Base-by-base conservation (phyloP, 768 basidiomycete species). In the Tylopilus intermedius region DNA sequence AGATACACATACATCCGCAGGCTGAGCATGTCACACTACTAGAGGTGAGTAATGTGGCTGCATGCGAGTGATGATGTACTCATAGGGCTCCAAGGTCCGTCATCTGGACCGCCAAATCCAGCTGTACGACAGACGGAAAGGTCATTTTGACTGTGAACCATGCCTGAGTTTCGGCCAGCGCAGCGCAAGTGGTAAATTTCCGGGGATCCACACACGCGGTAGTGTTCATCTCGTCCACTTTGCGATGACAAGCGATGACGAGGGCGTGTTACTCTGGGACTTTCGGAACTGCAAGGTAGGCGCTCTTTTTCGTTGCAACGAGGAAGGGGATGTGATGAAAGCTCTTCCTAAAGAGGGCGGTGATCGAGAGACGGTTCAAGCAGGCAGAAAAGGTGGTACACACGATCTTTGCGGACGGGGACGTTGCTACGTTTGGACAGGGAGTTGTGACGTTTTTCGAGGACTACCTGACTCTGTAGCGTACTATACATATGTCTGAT, bases 41-140 rank as follows among this genome's bases (percentile, higher is more conserved):
- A 22, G 79, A 82, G 72, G 79, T 75, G 57, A 62, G 76, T 63
- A 50, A 55, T 58, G 53, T 58, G 55, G 47, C 44, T 50, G 41
- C 47, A 45, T 56, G 54, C 33, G 38, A 41, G 32, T 39, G 55
- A 44, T 49, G 54, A 48, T 37, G 11, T 29, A 51, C 53, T 60
- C 46, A 62, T 50, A 40, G 37, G 38, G 41, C 44, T 52, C 46
- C 48, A 59, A 81, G 80, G 69, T 81, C 50, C 71, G 74, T 54
- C 75, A 77, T 62, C 68, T 77, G 49, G 76, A 79, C 56, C 65
- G 67, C 43, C 80, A 82, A 62, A 69, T 80, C 18, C 71, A 75
- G 48, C 56, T 80, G 35, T 82, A 70, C 56, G 82, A 82, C 58
- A 59, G 64, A 45, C 72, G 79, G 47, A 69, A 60, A 53, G 64